A percentile compares a stretch with the other conserved stretches of the same genome.
phyloP scores from a whole-genome alignment of 371 early-diverging fungal genomes.

The Nematocida sp. region DNA sequence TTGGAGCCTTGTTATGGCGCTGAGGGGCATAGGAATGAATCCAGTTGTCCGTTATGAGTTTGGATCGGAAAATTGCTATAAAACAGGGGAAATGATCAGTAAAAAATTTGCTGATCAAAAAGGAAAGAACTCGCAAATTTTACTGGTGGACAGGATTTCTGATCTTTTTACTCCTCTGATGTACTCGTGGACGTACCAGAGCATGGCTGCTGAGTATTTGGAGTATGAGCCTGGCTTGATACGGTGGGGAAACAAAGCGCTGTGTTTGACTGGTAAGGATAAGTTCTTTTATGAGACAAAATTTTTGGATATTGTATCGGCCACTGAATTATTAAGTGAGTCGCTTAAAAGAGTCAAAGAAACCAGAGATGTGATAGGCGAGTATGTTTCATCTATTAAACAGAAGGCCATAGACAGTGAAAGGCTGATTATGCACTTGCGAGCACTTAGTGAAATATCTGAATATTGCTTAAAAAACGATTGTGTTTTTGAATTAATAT shows the following conservation, averaged over 20 bases:
- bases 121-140: slow-evolving; percentile 63
- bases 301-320: slow-evolving; percentile 54
- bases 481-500: slow-evolving; percentile 49
- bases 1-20: slow-evolving; percentile 48
- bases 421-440: slow-evolving; percentile 57
- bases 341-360: slow-evolving; percentile 52
- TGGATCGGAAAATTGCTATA: slow-evolving; percentile 20
- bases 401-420: slow-evolving; percentile 50
- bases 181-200: slow-evolving; percentile 95
- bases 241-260: slow-evolving; percentile 68
- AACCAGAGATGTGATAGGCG: slow-evolving; percentile 54
- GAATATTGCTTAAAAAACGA: slow-evolving; percentile 53
- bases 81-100: slow-evolving; percentile 18
- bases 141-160: slow-evolving; percentile 83
- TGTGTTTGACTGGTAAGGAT: slow-evolving; percentile 56
- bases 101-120: neutral
- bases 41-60: slow-evolving; percentile 57
- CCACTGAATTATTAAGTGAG: slow-evolving; percentile 48
- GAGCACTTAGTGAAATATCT: slow-evolving; percentile 57
- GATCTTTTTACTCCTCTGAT: slow-evolving; percentile 92
- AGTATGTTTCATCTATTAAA: slow-evolving; percentile 60
- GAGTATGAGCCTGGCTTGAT: slow-evolving; percentile 86
- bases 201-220: slow-evolving; percentile 90
- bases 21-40: slow-evolving; percentile 52
- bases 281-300: slow-evolving; percentile 63